Conservation (phyloP, 148 eudicot species). For the Rhododendron griersonianum region DNA sequence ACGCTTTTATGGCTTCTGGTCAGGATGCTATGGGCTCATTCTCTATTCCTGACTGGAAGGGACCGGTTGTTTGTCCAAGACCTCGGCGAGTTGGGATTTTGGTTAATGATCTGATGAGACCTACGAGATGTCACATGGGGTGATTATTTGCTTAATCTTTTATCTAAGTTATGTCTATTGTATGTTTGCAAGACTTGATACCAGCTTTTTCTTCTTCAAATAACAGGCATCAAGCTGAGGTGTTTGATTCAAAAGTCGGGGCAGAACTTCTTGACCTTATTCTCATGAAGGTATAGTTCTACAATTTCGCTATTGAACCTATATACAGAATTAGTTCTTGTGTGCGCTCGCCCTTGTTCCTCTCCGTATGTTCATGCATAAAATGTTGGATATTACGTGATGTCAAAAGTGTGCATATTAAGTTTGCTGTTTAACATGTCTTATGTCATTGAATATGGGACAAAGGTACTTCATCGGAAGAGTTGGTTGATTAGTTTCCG, state of each 20-base stretch:
- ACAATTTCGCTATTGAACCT: background rate
- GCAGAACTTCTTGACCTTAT: slow-evolving; percentile 50
- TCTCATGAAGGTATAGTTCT: slow-evolving; percentile 37
- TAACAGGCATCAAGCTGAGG: slow-evolving; percentile 27
- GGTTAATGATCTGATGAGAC: slow-evolving; percentile 24
- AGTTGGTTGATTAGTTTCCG: background rate
- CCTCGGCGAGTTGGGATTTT: slow-evolving; percentile 35
- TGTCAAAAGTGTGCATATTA: background rate
- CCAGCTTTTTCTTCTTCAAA: background rate
- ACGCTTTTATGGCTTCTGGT: slow-evolving; percentile 15
- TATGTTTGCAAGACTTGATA: background rate
- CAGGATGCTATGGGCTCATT: slow-evolving; percentile 24
- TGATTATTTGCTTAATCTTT: background rate
- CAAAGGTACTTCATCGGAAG: background rate
- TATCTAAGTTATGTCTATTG: background rate
- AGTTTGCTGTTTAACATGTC: background rate
- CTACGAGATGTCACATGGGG: slow-evolving; percentile 33
- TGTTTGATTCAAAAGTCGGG: slow-evolving; percentile 30
- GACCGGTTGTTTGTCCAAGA: slow-evolving; percentile 35
- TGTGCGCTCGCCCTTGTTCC: background rate
- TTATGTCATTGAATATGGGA: background rate
- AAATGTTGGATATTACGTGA: background rate
- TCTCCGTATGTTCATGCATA: background rate
- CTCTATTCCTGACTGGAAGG: slow-evolving; percentile 19
- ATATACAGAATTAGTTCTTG: background rate